Evolutionary conservation across 768 basidiomycete genomes (phyloP).

Genomic region (Inosperma sp.): DNA sequence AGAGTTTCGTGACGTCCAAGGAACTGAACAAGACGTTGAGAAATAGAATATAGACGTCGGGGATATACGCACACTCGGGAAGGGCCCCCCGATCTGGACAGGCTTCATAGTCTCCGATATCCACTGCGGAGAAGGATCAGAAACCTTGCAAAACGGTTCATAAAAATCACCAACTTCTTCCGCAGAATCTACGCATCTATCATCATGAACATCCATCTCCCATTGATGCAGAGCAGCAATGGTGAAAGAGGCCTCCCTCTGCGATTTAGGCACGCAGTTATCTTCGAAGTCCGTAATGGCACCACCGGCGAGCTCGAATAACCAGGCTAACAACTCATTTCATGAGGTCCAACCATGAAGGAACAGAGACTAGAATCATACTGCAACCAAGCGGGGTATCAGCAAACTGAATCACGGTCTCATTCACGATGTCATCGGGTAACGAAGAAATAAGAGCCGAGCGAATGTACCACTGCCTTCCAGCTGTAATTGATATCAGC

Average conservation of each 20-base stretch:
- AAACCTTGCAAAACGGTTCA: neutral
- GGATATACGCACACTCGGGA: conserved; percentile 66
- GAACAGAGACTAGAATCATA: conserved; percentile 38
- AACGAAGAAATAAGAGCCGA: conserved; percentile 78
- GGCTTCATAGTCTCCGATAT: conserved; percentile 68
- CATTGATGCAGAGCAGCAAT: conserved; percentile 91
- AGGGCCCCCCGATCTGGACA: conserved; percentile 72
- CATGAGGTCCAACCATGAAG: neutral
- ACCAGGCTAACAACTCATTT: too few relatives aligned
- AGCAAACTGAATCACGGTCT: conserved; percentile 77
- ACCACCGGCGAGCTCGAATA: conserved; percentile 87
- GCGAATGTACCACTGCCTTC: conserved; percentile 89
- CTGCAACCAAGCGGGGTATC: conserved; percentile 89
- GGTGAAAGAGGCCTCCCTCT: conserved; percentile 78
- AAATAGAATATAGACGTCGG: neutral
- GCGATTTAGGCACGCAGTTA: conserved; percentile 69
- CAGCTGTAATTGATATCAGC: conserved; percentile 41
- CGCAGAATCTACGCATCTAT: conserved; percentile 74
- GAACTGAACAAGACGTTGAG: conserved; percentile 44
- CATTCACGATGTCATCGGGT: conserved; percentile 80
- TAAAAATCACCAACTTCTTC: conserved; percentile 54
- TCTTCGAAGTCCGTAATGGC: conserved; percentile 70
- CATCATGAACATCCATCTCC: conserved; percentile 80
- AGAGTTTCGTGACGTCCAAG: conserved; percentile 66
- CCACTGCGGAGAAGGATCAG: conserved; percentile 50